Evolutionary conservation across 805 yeast species (phyloP), one percentile per base, ranked within the genome.

Genomic region (Pichia nanzhaoensis): DNA sequence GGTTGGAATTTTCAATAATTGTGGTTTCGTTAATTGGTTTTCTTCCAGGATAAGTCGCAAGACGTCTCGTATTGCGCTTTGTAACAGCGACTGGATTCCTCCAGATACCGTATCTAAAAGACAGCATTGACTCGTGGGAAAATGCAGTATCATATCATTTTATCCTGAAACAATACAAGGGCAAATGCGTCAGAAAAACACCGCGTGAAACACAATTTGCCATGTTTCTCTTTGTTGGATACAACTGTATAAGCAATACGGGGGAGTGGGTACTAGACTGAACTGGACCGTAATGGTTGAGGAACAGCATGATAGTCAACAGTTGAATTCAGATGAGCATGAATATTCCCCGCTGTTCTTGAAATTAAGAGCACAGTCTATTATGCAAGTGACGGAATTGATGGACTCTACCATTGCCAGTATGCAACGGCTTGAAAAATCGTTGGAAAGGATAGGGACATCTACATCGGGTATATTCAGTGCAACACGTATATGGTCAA

Each of bases 1-100:
- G 67, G 48, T 73, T 74, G 43, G 70, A 67, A 48, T 73, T 56
- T 37, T 56, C 54, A 37, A 55, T 42, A n/a, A 62, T 52, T 0
- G 63, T 54, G 17, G 64, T 59, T 42, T 59, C 64, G 6, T 64
- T 53, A 12, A 61, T 50, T 14, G 22, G 44, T 27, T 55, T 42
- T 20, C 46, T 45, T 4, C 35, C 33, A 4, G 35, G 5, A 10
- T 37, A 44, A 2, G 43, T 13, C 13, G 24, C 19, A 6, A 34
- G 13, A 17, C 24, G 5, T 34, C 36, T 34, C 8, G 19, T 17
- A 24, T 24, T 24, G 28, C 6, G 28, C 14, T 18, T 18, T 5
- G 30, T 8, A 24, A 30, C 33, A 30, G 5, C 5, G n/a, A 7
- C 33, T 14, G 14, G 33, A 10, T 9, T 30, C 33, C n/a, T 13